Evolutionary conservation across 1,284 basidiomycete genomes (phyloP).

Genomic region (Austropuccinia psidii): DNA sequence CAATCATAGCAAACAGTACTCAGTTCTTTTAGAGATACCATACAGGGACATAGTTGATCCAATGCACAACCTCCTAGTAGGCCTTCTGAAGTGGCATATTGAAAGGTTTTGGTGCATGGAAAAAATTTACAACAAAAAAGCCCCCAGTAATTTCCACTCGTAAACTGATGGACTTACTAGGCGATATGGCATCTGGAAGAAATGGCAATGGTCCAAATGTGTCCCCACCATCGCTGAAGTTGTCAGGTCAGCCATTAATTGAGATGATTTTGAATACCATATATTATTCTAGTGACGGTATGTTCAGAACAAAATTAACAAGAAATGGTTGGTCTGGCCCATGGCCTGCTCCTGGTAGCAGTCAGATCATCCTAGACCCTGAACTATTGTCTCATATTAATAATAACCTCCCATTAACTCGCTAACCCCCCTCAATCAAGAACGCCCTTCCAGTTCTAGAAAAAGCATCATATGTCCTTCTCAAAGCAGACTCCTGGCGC

Average conservation of each 20-base stretch:
- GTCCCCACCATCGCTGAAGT: background rate
- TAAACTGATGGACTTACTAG: background rate
- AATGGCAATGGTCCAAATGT: no score
- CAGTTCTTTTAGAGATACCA: background rate
- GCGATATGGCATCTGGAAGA: no score
- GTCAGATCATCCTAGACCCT: background rate
- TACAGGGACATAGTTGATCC: conserved; percentile 16
- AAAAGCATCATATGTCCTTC: conserved; percentile 11
- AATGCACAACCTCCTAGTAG: conserved; percentile 20
- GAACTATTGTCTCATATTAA: background rate
- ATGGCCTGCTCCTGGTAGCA: background rate
- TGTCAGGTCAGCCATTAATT: background rate
- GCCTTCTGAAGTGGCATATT: background rate
- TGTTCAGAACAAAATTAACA: background rate
- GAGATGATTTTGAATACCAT: background rate
- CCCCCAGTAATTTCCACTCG: background rate
- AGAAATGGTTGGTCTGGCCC: background rate
- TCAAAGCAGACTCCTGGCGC: conserved; percentile 38
- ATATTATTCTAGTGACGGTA: background rate
- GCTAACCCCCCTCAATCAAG: conserved; percentile 14
- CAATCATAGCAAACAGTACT: background rate
- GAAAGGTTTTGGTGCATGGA: background rate
- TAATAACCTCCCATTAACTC: background rate
- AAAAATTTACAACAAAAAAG: background rate
- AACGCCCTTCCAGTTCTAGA: conserved; percentile 14